Percentiles rank a stretch among this genome's conserved stretches.
Evolutionary conservation across 495 filamentous ascomycete species (phyloP).

Genomic region (Trichoderma asperelloides): DNA sequence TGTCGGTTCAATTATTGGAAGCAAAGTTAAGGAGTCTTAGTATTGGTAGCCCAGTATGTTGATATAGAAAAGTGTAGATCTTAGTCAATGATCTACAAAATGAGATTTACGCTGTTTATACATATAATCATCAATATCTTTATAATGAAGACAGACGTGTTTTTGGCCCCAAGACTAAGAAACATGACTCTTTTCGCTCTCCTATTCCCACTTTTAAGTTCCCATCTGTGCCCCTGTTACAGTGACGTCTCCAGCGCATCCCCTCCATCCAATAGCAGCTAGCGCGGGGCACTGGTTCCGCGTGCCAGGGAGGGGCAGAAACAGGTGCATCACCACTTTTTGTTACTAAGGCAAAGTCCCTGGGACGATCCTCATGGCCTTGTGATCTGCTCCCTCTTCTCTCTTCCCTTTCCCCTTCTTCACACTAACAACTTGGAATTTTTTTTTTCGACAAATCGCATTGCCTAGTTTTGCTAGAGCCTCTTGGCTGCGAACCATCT

Average conservation of each 20-base stretch:
- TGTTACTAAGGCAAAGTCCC: neutral
- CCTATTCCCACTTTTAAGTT: too few relatives aligned
- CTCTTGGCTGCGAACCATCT: neutral
- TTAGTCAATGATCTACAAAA: too few relatives aligned
- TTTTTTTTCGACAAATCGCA: neutral
- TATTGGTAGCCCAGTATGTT: too few relatives aligned
- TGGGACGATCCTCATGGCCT: neutral
- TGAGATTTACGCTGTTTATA: too few relatives aligned
- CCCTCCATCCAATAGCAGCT: neutral
- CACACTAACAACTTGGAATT: neutral
- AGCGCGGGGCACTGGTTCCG: neutral
- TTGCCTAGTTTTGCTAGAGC: neutral
- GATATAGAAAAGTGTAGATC: too few relatives aligned
- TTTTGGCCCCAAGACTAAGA: too few relatives aligned
- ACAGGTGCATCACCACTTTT: too few relatives aligned
- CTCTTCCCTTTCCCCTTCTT: neutral
- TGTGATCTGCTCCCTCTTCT: neutral
- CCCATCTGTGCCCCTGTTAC: neutral
- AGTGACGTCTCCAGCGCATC: conserved; percentile 6
- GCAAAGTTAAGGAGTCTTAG: too few relatives aligned
- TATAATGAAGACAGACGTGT: too few relatives aligned
- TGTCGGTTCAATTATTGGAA: too few relatives aligned
- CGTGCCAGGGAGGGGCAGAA: neutral
- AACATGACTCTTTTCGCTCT: too few relatives aligned
- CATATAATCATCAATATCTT: too few relatives aligned